A percentile compares a stretch with the other conserved stretches of the same genome.
Conservation (phyloP, 257 asterid genomes). For the Sherardia arvensis region DNA sequence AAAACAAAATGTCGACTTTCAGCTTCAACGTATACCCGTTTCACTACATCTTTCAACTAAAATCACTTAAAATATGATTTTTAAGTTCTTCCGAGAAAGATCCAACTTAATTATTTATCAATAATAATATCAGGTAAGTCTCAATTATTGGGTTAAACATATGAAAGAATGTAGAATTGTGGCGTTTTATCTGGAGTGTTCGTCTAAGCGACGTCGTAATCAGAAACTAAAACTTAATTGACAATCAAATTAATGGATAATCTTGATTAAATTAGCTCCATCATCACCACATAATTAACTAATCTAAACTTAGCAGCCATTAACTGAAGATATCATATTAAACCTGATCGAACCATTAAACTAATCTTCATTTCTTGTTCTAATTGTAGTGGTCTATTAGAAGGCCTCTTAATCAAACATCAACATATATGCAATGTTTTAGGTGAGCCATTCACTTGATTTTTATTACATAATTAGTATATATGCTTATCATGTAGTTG, state of each 20-base stretch:
- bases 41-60: no score
- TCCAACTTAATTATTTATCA: neutral
- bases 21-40: no score
- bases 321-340: conserved; percentile 9
- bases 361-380: conserved; percentile 1
- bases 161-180: neutral
- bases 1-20: no score
- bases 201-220: conserved; percentile 4
- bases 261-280: conserved; percentile 2
- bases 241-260: neutral
- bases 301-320: neutral
- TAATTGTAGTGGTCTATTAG: conserved; percentile 9
- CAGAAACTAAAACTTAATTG: neutral
- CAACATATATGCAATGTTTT: neutral
- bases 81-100: no score
- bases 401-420: conserved; percentile 15
- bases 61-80: no score
- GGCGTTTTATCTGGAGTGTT: conserved; percentile 1
- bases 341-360: conserved; percentile 6
- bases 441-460: neutral
- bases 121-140: neutral
- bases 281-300: neutral
- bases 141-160: neutral
- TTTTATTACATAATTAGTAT: neutral
- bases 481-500: neutral